Base-by-base conservation (phyloP, 345 rosid species). In the Dovyalis caffra region DNA sequence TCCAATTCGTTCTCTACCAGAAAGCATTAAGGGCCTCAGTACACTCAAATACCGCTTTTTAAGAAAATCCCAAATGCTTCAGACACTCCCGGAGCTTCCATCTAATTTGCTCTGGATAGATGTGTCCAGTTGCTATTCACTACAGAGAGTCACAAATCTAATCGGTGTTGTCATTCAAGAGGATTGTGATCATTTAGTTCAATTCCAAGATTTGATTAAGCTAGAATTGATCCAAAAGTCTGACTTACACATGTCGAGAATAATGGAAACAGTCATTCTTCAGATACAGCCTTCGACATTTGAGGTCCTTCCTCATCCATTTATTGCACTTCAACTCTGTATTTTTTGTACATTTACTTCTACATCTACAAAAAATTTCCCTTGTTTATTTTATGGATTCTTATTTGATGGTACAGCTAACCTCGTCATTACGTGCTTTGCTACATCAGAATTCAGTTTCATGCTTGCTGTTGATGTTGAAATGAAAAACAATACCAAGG, bases 131-230 rank as follows among this genome's bases (percentile, higher is more conserved):
- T 14, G 51, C 3, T 15, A 15, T 0, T 45, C 20, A 12, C 51
- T 45, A 3, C 0, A 15, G 15, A 45, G 51, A 45, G 16, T 45
- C 15, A 0, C 51, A 15, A 15, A 3, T 45, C 51, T 12, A 15
- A 45, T 15, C 20, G 0, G 4, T 4, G 5, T 0, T 14, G 5
- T 0, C n/a, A n/a, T n/a, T n/a, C n/a, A n/a, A 12, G 0, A 0
- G 14, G 16, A 6, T 45, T 45, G 51, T 15, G 51, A 45, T 15
- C 51, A 40, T 10, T 40, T 40, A 12, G 47, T 2, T 11, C 5
- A 4, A 0, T 0, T 45, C 0, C 16, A 15, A 45, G 51, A 45
- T 45, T 45, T 18, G 20, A 45, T 45, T 0, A 15, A 45, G 51
- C 6, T 0, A 1, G 20, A 45, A 45, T 45, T 15, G 15, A 45